A percentile compares a stretch with the other conserved stretches of the same genome.
These are phyloP conservation scores for Chrysopogon serrulatus DNA, from an alignment of 176 grass and related monocot genomes.

Conservation along the genomic window DNA sequence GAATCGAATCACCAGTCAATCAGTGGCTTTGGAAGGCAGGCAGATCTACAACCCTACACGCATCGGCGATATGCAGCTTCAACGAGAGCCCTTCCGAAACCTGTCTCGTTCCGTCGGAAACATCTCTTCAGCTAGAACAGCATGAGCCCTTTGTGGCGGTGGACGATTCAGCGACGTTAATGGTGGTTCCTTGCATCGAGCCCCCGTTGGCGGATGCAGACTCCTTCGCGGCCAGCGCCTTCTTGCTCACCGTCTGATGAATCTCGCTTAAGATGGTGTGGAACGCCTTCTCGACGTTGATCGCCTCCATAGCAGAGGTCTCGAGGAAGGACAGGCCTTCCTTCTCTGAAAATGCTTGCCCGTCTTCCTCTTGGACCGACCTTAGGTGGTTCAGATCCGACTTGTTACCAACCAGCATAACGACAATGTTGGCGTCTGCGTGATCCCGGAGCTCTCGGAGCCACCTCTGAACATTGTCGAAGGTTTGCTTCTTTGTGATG, in stretches of 20 bases:
- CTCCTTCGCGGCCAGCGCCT: slow-evolving; percentile 52
- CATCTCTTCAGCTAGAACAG: slow-evolving; percentile 39
- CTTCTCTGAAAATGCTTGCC: slow-evolving; percentile 40
- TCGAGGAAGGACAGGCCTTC: slow-evolving; percentile 59
- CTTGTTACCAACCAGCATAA: slow-evolving; percentile 63
- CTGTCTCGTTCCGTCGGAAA: neutral
- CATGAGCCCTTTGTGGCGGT: slow-evolving; percentile 24
- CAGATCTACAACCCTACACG: slow-evolving; percentile 10
- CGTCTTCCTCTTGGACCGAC: slow-evolving; percentile 54
- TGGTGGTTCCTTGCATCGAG: slow-evolving; percentile 44
- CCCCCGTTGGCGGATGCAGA: slow-evolving; percentile 26
- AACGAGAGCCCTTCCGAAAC: slow-evolving; percentile 4
- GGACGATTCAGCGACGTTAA: slow-evolving; percentile 44
- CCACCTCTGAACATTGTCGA: slow-evolving; percentile 65
- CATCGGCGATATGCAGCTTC: neutral
- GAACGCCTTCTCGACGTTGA: slow-evolving; percentile 64
- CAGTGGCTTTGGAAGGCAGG: neutral
- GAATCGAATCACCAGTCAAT: slow-evolving; percentile 3
- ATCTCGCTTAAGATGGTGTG: slow-evolving; percentile 55
- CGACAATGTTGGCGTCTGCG: slow-evolving; percentile 60
- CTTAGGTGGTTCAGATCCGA: slow-evolving; percentile 50
- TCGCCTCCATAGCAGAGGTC: slow-evolving; percentile 57
- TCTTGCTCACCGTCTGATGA: slow-evolving; percentile 64
- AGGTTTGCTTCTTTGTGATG: slow-evolving; percentile 65
- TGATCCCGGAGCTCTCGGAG: slow-evolving; percentile 57